Conservation (phyloP, 805 yeast species). For the Starmerella sirachaensis region DNA sequence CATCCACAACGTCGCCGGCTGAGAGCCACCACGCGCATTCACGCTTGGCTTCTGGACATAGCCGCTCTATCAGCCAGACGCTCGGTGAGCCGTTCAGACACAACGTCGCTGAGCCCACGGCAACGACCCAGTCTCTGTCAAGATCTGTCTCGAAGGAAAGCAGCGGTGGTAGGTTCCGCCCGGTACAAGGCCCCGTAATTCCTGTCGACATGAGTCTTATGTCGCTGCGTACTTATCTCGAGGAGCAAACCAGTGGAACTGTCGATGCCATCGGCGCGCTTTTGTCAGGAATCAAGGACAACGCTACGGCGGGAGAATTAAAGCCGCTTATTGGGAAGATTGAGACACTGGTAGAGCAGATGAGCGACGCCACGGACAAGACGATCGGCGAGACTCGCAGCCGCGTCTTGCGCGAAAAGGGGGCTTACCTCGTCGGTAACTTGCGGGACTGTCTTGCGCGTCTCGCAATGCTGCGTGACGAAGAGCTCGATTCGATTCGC, state of each 20-base stretch:
- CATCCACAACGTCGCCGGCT: too few relatives aligned
- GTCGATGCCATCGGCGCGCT: conserved; percentile 79
- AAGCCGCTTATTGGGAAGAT: conserved; percentile 66
- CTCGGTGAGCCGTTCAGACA: too few relatives aligned
- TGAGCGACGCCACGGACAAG: conserved; percentile 79
- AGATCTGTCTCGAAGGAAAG: too few relatives aligned
- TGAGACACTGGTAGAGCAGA: conserved; percentile 62
- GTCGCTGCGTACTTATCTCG: conserved; percentile 71
- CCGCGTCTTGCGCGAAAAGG: conserved; percentile 75
- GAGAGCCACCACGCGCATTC: too few relatives aligned
- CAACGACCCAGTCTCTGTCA: too few relatives aligned
- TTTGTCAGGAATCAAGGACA: conserved; percentile 36
- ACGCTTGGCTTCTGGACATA: too few relatives aligned
- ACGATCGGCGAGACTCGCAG: conserved; percentile 85
- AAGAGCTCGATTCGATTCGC: conserved; percentile 27
- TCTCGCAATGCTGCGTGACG: conserved; percentile 56
- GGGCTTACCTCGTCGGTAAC: conserved; percentile 79
- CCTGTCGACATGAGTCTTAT: conserved; percentile 74
- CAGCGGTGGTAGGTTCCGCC: conserved; percentile 6
- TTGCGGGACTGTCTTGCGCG: conserved; percentile 75
- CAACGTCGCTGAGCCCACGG: too few relatives aligned
- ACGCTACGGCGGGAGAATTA: conserved; percentile 62
- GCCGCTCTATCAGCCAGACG: too few relatives aligned
- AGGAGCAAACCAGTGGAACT: conserved; percentile 86
- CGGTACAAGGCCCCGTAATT: conserved; percentile 13